These are phyloP conservation scores for Coemansia sp. DNA, from an alignment of 192 early-diverging fungal species.

Conservation along the genomic window DNA sequence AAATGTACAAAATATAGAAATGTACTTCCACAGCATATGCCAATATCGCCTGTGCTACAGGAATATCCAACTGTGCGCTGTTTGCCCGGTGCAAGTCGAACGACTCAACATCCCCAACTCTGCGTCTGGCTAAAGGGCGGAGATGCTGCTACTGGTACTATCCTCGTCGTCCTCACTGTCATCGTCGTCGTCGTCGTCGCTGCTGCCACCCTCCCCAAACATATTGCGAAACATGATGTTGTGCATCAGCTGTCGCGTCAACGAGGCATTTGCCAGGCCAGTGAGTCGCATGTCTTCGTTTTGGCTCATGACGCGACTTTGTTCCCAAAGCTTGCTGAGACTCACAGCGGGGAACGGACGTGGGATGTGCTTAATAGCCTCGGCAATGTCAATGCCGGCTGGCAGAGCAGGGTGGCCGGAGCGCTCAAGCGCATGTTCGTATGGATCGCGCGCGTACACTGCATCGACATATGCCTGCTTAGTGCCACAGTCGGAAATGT, in stretches of 20 bases:
- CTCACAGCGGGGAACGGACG: slow-evolving; percentile 31
- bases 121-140: neutral
- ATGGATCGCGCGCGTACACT: slow-evolving; percentile 34
- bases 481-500: neutral
- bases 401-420: slow-evolving; percentile 16
- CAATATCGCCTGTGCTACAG: no score
- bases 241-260: slow-evolving; percentile 33
- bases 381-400: neutral
- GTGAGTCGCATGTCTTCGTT: slow-evolving; percentile 33
- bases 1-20: slow-evolving; percentile 3
- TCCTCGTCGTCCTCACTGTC: slow-evolving; percentile 4
- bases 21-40: no score
- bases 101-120: no score
- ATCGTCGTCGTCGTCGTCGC: neutral
- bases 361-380: neutral
- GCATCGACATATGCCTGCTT: slow-evolving; percentile 11
- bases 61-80: no score
- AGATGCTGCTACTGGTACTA: neutral
- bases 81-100: no score
- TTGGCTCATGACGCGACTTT: slow-evolving; percentile 10
- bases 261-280: slow-evolving; percentile 17
- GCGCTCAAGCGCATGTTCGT: slow-evolving; percentile 17
- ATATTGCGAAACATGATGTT: slow-evolving; percentile 18
- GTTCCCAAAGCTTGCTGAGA: slow-evolving; percentile 18
- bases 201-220: slow-evolving; percentile 1